Base-by-base conservation (phyloP, 1,139 yeast genomes). In the Candida sojae region DNA sequence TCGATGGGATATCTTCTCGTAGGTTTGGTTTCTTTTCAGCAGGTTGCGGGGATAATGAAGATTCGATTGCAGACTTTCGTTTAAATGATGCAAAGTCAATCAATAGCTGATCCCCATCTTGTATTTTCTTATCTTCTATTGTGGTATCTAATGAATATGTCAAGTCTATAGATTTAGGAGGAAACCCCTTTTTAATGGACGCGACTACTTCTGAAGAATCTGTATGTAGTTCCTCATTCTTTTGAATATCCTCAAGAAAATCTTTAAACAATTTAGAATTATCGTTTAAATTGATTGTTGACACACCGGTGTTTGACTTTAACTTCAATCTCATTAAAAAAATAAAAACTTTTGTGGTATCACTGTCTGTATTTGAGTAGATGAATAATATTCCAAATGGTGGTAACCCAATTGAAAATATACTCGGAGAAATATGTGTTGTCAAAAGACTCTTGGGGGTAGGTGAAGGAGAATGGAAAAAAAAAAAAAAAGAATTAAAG, bases 91-190 rank as follows among this genome's bases (percentile, higher is more conserved):
- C 39, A 47, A 56, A 53, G 43, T 72, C 77, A 5, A 80, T 61
- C 0, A 73, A 62, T 12, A 84, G 57, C 56, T 80, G 85, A 49
- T 86, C 91, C 2, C 90, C 90, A 49, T 76, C 70, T 38, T 71
- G 64, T 11, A 85, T 68, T 1, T 83, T 83, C 10, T 76, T 55
- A 6, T 68, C 74, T 2, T 55, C 58, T 3, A 83, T 57, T 2
- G 58, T 49, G 0, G 52, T 51, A 0, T 51, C 49, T 1, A 48
- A 11, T 12, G 40, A 43, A 38, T 61, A 61, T 0, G 52, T 42
- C 12, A 77, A 49, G 21, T 67, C 70, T 2, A 85, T 53, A 2
- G 67, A 53, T 53, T 70, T 75, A 0, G 88, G 88, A 2, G 92
- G 92, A 55, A 79, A 85, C 9, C 91, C 92, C 29, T 59, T 65